Evolutionary conservation across 371 early-diverging fungal species (phyloP).

Genomic region (Circinella minor): DNA sequence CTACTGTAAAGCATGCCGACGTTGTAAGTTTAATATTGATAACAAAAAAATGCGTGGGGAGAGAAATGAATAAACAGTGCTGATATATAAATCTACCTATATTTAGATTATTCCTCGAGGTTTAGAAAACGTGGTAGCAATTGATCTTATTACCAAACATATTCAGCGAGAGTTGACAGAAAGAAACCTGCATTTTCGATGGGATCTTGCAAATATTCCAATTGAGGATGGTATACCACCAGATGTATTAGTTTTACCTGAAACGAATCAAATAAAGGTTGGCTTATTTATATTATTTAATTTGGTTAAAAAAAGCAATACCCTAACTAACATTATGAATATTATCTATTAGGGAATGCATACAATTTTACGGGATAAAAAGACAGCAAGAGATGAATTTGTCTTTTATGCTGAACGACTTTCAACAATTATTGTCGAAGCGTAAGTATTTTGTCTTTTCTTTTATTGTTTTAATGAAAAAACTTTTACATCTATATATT

Average conservation of each 20-base stretch:
- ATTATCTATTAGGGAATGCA: conserved; percentile 65
- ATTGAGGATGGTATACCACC: conserved; percentile 49
- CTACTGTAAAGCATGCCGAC: conserved; percentile 90
- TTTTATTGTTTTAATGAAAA: too few species aligned
- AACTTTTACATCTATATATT: too few species aligned
- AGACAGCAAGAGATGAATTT: conserved; percentile 84
- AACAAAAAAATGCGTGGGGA: too few species aligned
- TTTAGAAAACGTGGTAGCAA: conserved; percentile 88
- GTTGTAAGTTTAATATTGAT: conserved; percentile 47
- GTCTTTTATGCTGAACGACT: conserved; percentile 90
- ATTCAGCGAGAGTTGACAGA: conserved; percentile 83
- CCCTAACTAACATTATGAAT: neutral
- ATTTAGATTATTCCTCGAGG: conserved; percentile 86
- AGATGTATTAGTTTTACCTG: conserved; percentile 57
- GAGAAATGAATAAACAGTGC: too few species aligned
- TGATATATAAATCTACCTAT: neutral
- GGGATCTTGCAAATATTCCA: conserved; percentile 60
- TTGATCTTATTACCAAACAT: conserved; percentile 89
- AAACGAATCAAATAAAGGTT: conserved; percentile 71
- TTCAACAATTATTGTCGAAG: conserved; percentile 83
- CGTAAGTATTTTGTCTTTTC: conserved; percentile 36
- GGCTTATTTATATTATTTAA: neutral
- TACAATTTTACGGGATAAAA: conserved; percentile 80
- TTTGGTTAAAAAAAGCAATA: neutral
- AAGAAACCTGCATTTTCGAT: conserved; percentile 68